phyloP scores from a whole-genome alignment of 208 protist genomes.

The Acanthamoeba royreba region DNA sequence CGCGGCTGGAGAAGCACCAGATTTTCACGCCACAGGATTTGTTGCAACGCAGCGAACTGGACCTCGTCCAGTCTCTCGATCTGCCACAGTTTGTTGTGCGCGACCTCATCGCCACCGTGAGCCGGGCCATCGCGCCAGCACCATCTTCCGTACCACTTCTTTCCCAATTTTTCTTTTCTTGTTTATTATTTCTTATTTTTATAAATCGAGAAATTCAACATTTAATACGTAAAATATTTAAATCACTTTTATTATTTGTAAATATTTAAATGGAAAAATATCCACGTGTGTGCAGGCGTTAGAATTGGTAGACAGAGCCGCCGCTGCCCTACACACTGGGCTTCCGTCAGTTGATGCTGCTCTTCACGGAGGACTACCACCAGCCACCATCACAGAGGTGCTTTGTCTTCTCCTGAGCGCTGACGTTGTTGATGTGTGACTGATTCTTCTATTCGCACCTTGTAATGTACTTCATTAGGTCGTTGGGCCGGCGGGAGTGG shows the following conservation, averaged over 20 bases:
- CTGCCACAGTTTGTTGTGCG: background rate
- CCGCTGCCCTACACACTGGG: background rate
- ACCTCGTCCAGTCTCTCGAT: background rate
- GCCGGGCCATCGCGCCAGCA: background rate
- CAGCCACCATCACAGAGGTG: slow-evolving; percentile 30
- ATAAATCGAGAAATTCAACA: too few species aligned
- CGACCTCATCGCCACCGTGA: background rate
- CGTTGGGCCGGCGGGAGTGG: slow-evolving; percentile 20
- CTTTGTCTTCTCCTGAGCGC: background rate
- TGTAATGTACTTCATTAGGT: too few species aligned
- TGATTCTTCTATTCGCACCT: too few species aligned
- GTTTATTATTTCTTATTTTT: too few species aligned
- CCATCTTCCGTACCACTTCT: background rate
- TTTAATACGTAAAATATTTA: too few species aligned
- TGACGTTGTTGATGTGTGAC: too few species aligned
- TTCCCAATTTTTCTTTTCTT: too few species aligned
- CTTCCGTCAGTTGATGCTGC: background rate
- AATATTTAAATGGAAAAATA: background rate
- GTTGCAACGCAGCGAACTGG: background rate
- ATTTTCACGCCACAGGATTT: too few species aligned
- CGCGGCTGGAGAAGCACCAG: too few species aligned
- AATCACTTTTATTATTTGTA: too few species aligned
- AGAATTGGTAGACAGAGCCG: background rate
- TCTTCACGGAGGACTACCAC: background rate
- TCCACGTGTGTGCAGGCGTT: background rate